These are phyloP conservation scores for Tulasnella sp. DNA, from an alignment of 768 basidiomycete species.

Conservation along the genomic window DNA sequence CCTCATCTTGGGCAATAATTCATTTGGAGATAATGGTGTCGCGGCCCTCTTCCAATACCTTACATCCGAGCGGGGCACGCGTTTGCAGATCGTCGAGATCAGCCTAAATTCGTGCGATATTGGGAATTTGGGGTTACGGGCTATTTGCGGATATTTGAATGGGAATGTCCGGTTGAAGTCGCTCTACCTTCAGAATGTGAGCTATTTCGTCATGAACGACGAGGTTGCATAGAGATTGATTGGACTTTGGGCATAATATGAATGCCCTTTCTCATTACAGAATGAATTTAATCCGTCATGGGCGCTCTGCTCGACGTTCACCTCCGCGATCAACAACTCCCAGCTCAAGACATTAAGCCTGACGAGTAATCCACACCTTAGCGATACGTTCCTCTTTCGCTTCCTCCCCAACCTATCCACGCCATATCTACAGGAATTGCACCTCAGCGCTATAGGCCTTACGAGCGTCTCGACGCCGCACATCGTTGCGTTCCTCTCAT, in stretches of 20 bases:
- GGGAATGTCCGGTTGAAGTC: slow-evolving; percentile 38
- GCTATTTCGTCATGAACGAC: slow-evolving; percentile 24
- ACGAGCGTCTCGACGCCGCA: slow-evolving; percentile 33
- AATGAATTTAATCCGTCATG: slow-evolving; percentile 27
- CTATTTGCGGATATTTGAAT: slow-evolving; percentile 43
- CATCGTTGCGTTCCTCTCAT: slow-evolving; percentile 39
- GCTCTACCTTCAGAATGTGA: slow-evolving; percentile 49
- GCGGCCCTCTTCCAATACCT: slow-evolving; percentile 45
- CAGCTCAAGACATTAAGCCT: slow-evolving; percentile 41
- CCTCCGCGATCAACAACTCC: slow-evolving; percentile 45
- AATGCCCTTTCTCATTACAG: neutral
- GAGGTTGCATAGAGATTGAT: too few relatives aligned
- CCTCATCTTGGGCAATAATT: slow-evolving; percentile 46
- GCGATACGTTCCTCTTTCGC: slow-evolving; percentile 38
- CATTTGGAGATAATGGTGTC: slow-evolving; percentile 49
- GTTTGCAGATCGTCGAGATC: slow-evolving; percentile 42
- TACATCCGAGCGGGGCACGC: slow-evolving; percentile 37
- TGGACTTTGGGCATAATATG: too few relatives aligned
- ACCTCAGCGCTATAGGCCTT: slow-evolving; percentile 43
- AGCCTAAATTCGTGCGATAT: slow-evolving; percentile 48
- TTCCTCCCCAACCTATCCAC: slow-evolving; percentile 45
- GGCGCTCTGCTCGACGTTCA: slow-evolving; percentile 33
- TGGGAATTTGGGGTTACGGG: slow-evolving; percentile 43
- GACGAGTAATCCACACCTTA: slow-evolving; percentile 39
- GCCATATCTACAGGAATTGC: slow-evolving; percentile 41